Evolutionary conservation across 495 filamentous ascomycete genomes (phyloP), one percentile per base, ranked within the genome.

Genomic region (Penicillium salamii): DNA sequence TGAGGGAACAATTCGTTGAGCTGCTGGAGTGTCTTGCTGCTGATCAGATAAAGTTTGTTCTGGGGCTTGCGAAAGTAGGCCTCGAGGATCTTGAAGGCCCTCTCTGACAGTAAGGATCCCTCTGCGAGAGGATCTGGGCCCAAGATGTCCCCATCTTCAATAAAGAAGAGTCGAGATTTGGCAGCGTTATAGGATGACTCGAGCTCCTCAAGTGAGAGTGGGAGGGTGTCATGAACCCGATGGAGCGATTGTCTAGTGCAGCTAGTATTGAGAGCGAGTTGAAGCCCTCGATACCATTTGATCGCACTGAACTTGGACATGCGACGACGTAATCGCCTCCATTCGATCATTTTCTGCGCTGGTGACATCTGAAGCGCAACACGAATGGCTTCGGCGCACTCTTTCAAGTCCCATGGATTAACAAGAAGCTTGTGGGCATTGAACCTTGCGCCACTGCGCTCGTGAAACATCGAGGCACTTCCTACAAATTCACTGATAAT

Each of bases 401-500:
- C 78, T 12, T 80, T 80, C 66, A 92, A 91, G 62, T 95, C 86
- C 91, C 91, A 96, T 14, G 91, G 91, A 57, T 96, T 96, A 46
- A 95, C 85, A 1, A 87, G 78, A 26, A 96, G 77, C 13, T 63
- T 58, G 36, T 86, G 77, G 12, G 79, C 82, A 3, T 79, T 79
- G 58, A 95, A 92, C 13, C 95, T 77, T 1, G 85, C 84, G 11
- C 90, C 83, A 55, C 86, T 91, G 31, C 91, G 11, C 5, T 32
- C 82, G 5, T 79, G 80, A 59, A 96, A 92, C 13, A 95, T 77
- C 1, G 85, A 85, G 12, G 90, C 83, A 55, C 86, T 91, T 29
- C 91, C 91, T n/a, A 90, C 91, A 62, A 96, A 96, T 64, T 96
- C 91, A 49, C 86, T 91, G n/a, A 96, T 70, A 54, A 96, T 93